phyloP scores from a whole-genome alignment of 2,329 filamentous ascomycete genomes.

The Aspergillus unguis region DNA sequence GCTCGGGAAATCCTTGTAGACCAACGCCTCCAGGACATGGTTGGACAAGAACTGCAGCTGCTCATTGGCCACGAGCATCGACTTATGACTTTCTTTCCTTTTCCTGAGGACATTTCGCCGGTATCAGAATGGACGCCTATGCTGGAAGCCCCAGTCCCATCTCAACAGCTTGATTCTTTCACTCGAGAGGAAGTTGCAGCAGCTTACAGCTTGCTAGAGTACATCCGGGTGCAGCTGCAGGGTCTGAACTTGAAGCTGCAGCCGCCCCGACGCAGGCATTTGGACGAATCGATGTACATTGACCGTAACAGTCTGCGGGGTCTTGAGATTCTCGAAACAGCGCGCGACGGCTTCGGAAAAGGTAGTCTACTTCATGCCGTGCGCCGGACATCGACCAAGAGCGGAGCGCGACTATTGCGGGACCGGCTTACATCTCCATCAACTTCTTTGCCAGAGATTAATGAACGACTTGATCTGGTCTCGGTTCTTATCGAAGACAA shows the following conservation, averaged over 20 bases:
- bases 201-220: slow-evolving; percentile 76
- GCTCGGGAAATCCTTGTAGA: slow-evolving; percentile 83
- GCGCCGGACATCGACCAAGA: slow-evolving; percentile 83
- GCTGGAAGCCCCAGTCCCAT: slow-evolving; percentile 68
- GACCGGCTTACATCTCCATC: slow-evolving; percentile 86
- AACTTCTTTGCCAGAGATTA: slow-evolving; percentile 77
- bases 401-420: slow-evolving; percentile 77
- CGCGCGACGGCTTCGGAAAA: slow-evolving; percentile 71
- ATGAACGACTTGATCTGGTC: slow-evolving; percentile 76
- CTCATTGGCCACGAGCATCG: slow-evolving; percentile 73
- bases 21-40: slow-evolving; percentile 56
- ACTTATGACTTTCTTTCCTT: slow-evolving; percentile 68
- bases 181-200: slow-evolving; percentile 68
- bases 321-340: slow-evolving; percentile 82
- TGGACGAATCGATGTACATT: slow-evolving; percentile 78
- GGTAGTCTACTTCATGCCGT: slow-evolving; percentile 90
- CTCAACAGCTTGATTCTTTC: slow-evolving; percentile 56
- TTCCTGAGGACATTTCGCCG: slow-evolving; percentile 42
- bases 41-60: slow-evolving; percentile 60
- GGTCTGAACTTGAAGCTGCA: slow-evolving; percentile 78
- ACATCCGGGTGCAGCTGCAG: slow-evolving; percentile 74
- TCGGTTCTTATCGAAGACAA: slow-evolving; percentile 66
- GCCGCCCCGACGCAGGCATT: slow-evolving; percentile 70
- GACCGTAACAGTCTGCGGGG: slow-evolving; percentile 89
- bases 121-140: slow-evolving; percentile 69